phyloP scores from a whole-genome alignment of 768 basidiomycete genomes.

The Naganishia antarctica region DNA sequence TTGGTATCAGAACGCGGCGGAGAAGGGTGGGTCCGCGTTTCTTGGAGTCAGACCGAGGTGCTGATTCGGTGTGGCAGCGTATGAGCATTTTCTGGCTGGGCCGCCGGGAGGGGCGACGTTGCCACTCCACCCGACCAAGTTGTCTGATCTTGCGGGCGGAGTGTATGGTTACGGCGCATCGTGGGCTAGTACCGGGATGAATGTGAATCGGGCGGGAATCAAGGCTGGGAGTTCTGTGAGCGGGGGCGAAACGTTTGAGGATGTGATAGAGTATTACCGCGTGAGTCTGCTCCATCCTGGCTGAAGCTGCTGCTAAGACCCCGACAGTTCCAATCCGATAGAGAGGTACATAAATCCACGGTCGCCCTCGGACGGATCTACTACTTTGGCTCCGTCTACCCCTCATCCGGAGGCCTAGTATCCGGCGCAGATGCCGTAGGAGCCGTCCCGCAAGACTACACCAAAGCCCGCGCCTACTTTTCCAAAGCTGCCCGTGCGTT shows the following conservation, averaged over 20 bases:
- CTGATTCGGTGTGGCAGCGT: constrained; percentile 55
- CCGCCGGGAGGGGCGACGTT: constrained; percentile 86
- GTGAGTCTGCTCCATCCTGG: constrained; percentile 49
- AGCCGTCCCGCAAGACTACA: constrained; percentile 73
- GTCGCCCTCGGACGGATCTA: constrained; percentile 91
- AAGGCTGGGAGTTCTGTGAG: constrained; percentile 75
- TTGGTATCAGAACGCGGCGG: constrained; percentile 87
- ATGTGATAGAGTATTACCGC: constrained; percentile 84
- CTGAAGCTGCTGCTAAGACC: neutral
- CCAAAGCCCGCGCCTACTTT: constrained; percentile 76
- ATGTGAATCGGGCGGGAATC: constrained; percentile 67
- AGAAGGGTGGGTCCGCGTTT: constrained; percentile 58
- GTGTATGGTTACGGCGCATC: constrained; percentile 93
- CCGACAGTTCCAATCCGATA: constrained; percentile 83
- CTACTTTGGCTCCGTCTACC: constrained; percentile 91
- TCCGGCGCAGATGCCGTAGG: constrained; percentile 92
- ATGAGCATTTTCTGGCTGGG: constrained; percentile 72
- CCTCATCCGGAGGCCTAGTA: constrained; percentile 67
- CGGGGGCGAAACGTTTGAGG: constrained; percentile 90
- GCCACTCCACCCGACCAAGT: constrained; percentile 69
- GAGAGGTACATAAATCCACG: constrained; percentile 81
- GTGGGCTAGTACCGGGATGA: constrained; percentile 78
- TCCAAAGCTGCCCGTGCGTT: constrained; percentile 70
- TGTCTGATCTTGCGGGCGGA: constrained; percentile 87
- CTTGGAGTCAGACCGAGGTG: neutral